Conservation (phyloP, 2,329 filamentous ascomycete species). For the Lachnellula occidentalis region DNA sequence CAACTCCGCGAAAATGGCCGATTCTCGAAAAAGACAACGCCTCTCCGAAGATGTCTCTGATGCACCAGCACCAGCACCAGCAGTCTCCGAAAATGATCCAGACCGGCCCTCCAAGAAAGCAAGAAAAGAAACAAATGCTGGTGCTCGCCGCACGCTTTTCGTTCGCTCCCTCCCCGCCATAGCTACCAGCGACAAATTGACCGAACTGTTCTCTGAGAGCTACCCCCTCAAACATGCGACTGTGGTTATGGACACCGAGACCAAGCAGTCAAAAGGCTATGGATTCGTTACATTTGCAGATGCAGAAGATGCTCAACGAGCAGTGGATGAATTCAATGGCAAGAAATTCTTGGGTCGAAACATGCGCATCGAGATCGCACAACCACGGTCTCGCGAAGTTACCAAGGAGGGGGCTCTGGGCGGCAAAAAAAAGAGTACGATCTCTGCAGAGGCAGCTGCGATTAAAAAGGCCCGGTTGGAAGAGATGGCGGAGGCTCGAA, state of each 20-base stretch:
- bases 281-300: conserved; percentile 98
- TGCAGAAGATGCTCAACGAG: conserved; percentile 78
- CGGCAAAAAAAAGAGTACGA: conserved; percentile 30
- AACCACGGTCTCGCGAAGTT: conserved; percentile 71
- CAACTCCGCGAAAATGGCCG: conserved; percentile 10
- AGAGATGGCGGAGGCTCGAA: conserved; percentile 53
- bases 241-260: conserved; percentile 80
- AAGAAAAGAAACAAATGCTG: conserved; percentile 48
- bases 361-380: conserved; percentile 81
- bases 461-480: conserved; percentile 52
- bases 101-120: conserved; percentile 47
- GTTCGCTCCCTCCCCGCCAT: conserved; percentile 76
- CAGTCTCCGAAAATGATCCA: conserved; percentile 14
- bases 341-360: conserved; percentile 72
- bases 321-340: conserved; percentile 76
- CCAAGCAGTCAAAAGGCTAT: conserved; percentile 84
- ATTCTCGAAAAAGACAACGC: conserved; percentile 26
- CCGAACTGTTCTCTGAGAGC: conserved; percentile 86
- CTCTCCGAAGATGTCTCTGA: conserved; percentile 20
- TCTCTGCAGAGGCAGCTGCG: conserved; percentile 34
- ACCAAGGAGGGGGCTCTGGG: conserved; percentile 40
- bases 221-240: conserved; percentile 94
- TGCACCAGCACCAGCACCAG: conserved; percentile 2
- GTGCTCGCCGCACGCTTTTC: conserved; percentile 67
- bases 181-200: conserved; percentile 75